phyloP scores from a whole-genome alignment of 371 early-diverging fungal species.

The Saksenaea vasiformis region DNA sequence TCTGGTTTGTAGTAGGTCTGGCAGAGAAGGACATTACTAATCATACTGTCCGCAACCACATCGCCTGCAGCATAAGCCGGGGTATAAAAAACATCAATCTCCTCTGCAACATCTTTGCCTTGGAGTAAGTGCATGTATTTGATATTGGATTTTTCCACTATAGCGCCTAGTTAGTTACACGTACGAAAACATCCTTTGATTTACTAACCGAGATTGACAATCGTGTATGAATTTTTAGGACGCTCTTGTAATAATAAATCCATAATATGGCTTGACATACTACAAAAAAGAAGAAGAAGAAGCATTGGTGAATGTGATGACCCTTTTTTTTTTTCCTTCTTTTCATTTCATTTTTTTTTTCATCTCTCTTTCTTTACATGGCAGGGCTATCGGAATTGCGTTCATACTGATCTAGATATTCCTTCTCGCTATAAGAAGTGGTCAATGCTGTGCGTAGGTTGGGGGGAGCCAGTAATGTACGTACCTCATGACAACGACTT shows the following conservation, averaged over 20 bases:
- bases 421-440: slow-evolving; percentile 32
- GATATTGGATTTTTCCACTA: slow-evolving; percentile 50
- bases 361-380: slow-evolving; percentile 37
- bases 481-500: slow-evolving; percentile 62
- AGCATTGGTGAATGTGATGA: neutral
- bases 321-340: neutral
- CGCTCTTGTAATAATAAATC: slow-evolving; percentile 31
- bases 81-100: slow-evolving; percentile 38
- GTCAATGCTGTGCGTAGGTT: neutral
- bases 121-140: slow-evolving; percentile 48
- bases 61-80: slow-evolving; percentile 56
- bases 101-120: slow-evolving; percentile 39
- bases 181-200: neutral
- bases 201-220: slow-evolving; percentile 35
- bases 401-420: slow-evolving; percentile 38
- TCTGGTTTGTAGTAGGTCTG: slow-evolving; percentile 56
- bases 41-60: slow-evolving; percentile 45
- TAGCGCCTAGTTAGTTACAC: neutral
- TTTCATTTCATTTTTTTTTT: no score
- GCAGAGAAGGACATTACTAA: slow-evolving; percentile 49
- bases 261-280: slow-evolving; percentile 44
- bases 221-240: slow-evolving; percentile 23
- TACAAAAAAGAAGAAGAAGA: slow-evolving; percentile 9
- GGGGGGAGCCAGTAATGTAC: no score
- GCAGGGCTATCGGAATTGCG: slow-evolving; percentile 49